Conservation (phyloP, 352 stramenopile species). For the Thalassiosira livingstoniorum region DNA sequence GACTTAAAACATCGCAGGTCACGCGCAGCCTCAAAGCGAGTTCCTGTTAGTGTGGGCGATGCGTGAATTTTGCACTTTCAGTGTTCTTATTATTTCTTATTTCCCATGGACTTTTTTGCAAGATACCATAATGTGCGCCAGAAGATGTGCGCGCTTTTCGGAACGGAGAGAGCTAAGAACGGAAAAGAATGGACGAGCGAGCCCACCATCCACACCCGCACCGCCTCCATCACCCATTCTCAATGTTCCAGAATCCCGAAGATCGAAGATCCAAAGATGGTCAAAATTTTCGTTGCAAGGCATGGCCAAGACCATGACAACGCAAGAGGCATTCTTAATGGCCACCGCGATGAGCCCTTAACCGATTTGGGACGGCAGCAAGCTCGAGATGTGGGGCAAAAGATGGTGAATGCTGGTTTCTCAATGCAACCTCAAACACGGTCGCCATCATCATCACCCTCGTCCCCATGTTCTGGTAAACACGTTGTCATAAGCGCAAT, state of each 20-base stretch:
- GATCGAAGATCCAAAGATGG: slow-evolving; percentile 27
- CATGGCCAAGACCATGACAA: slow-evolving; percentile 72
- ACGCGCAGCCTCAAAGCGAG: no score
- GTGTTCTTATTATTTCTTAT: no score
- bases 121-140: no score
- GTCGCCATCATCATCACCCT: background rate
- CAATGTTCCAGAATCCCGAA: background rate
- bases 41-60: no score
- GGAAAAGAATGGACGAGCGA: background rate
- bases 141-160: no score
- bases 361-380: slow-evolving; percentile 58
- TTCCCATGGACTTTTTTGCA: no score
- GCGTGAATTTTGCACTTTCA: no score
- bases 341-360: slow-evolving; percentile 55
- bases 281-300: slow-evolving; percentile 64
- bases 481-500: slow-evolving; percentile 37
- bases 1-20: no score
- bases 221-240: background rate
- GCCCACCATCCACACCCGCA: background rate
- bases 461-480: no score
- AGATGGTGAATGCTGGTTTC: slow-evolving; percentile 57
- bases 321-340: slow-evolving; percentile 66
- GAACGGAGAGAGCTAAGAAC: background rate
- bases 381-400: slow-evolving; percentile 46
- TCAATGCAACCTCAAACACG: background rate